phyloP scores from a whole-genome alignment of 2,329 filamentous ascomycete genomes.

The Lecanosticta acicola region DNA sequence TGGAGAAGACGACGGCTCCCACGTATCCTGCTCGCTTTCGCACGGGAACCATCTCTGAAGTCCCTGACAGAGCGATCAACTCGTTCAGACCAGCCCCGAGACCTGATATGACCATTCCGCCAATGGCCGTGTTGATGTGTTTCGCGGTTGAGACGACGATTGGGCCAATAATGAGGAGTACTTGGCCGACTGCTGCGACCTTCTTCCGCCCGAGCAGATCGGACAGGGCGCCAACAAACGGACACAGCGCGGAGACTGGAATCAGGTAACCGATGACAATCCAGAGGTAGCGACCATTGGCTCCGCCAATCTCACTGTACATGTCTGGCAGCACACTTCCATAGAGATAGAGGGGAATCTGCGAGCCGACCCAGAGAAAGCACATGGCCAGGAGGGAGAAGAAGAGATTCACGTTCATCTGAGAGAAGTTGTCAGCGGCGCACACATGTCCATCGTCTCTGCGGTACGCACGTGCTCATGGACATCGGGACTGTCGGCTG shows the following conservation, averaged over 20 bases:
- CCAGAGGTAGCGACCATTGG: conserved; percentile 40
- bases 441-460: neutral
- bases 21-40: conserved; percentile 60
- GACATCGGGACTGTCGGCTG: conserved; percentile 7
- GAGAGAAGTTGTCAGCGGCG: neutral
- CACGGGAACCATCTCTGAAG: conserved; percentile 62
- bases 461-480: conserved; percentile 7
- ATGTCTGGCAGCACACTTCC: conserved; percentile 45
- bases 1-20: conserved; percentile 55
- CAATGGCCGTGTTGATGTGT: conserved; percentile 57
- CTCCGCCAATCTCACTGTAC: conserved; percentile 56
- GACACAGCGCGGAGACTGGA: conserved; percentile 53
- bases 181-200: conserved; percentile 52
- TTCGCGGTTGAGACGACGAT: conserved; percentile 54
- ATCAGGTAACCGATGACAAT: conserved; percentile 52
- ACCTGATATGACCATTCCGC: conserved; percentile 54
- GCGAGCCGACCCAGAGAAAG: conserved; percentile 56
- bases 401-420: conserved; percentile 46
- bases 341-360: conserved; percentile 51
- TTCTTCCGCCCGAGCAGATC: conserved; percentile 59
- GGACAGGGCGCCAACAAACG: conserved; percentile 61
- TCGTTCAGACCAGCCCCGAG: conserved; percentile 64
- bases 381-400: conserved; percentile 53
- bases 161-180: conserved; percentile 53
- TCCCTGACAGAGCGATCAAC: conserved; percentile 62